A percentile compares a stretch with the other conserved stretches of the same genome.
These are phyloP conservation scores for Trematosphaeria pertusa DNA, from an alignment of 2,329 filamentous ascomycete genomes.

Conservation along the genomic window DNA sequence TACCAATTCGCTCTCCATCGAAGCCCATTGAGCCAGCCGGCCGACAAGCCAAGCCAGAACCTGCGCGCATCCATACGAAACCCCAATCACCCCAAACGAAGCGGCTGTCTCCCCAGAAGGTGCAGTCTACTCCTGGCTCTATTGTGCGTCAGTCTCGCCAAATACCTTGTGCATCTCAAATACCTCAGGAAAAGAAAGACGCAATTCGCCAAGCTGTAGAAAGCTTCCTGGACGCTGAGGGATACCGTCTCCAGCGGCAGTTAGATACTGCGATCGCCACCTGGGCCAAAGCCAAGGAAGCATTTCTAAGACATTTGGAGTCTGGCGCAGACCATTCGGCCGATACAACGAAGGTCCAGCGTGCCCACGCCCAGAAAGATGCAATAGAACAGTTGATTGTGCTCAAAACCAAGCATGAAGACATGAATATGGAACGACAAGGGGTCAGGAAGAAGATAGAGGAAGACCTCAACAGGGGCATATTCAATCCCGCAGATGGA, in stretches of 20 bases:
- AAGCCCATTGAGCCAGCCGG: slow-evolving; percentile 28
- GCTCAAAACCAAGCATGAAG: slow-evolving; percentile 27
- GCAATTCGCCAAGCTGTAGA: slow-evolving; percentile 27
- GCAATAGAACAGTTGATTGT: slow-evolving; percentile 37
- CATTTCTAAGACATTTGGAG: slow-evolving; percentile 35
- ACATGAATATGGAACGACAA: slow-evolving; percentile 25
- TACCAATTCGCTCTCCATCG: slow-evolving; percentile 34
- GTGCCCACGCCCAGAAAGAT: slow-evolving; percentile 35
- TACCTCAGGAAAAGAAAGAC: slow-evolving; percentile 34
- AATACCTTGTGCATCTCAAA: slow-evolving; percentile 27
- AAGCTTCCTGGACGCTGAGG: slow-evolving; percentile 33
- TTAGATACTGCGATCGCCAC: slow-evolving; percentile 29
- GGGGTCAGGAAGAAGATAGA: slow-evolving; percentile 38
- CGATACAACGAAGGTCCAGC: slow-evolving; percentile 30
- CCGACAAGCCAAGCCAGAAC: slow-evolving; percentile 20
- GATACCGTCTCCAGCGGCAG: slow-evolving; percentile 30
- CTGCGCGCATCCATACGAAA: slow-evolving; percentile 26
- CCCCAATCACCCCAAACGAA: slow-evolving; percentile 23
- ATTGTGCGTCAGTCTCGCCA: slow-evolving; percentile 7
- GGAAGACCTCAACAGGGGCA: slow-evolving; percentile 35
- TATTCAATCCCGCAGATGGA: slow-evolving; percentile 34
- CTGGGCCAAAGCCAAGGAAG: slow-evolving; percentile 34
- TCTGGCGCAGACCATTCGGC: slow-evolving; percentile 24
- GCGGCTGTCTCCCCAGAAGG: slow-evolving; percentile 19
- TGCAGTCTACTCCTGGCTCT: slow-evolving; percentile 7